Conservation (phyloP, 495 filamentous ascomycete species). For the Achaetomiella virescens region DNA sequence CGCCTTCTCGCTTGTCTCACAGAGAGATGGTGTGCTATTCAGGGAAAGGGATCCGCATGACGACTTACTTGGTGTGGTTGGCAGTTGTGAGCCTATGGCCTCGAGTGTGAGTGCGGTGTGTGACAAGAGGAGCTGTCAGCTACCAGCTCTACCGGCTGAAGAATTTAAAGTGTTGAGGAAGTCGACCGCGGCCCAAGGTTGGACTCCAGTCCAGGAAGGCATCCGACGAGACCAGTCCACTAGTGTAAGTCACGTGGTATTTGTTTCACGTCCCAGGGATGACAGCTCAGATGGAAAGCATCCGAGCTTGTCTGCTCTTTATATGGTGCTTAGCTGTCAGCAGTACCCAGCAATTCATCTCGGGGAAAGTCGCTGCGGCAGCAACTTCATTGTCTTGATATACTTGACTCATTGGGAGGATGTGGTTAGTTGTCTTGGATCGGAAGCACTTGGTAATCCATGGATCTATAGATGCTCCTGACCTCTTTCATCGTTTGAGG, state of each 20-base stretch:
- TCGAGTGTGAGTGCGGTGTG: not conserved
- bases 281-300: not conserved
- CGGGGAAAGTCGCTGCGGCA: no score
- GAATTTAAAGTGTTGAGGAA: not conserved
- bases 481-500: no score
- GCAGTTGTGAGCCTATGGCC: not conserved
- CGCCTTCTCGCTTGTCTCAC: not conserved
- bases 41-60: not conserved
- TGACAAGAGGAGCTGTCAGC: no score
- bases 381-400: no score
- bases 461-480: no score
- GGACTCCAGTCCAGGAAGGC: not conserved
- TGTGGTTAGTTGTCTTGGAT: no score
- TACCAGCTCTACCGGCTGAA: not conserved
- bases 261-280: not conserved
- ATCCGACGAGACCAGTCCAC: not conserved
- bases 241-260: not conserved
- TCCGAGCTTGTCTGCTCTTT: not conserved
- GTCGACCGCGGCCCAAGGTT: not conserved
- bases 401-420: no score
- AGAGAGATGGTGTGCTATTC: no score
- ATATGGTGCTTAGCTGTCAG: no score
- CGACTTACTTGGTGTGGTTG: not conserved
- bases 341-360: no score
- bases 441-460: no score